Conservation (phyloP, 306 rosid species). For the Morella rubra region DNA sequence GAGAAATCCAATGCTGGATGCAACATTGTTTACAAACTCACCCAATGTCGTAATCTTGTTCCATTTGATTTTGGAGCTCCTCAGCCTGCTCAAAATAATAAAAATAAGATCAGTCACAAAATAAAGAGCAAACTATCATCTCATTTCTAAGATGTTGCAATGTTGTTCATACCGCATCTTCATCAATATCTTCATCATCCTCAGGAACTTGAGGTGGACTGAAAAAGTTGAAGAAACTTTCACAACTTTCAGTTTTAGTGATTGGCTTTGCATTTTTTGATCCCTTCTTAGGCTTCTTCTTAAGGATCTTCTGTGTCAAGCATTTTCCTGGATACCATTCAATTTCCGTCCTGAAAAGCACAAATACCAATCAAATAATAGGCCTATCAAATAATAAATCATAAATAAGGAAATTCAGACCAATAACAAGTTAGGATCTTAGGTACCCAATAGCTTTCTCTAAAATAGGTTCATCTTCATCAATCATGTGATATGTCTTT, state of each 20-base stretch:
- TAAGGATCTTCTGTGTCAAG: slow-evolving; percentile 89
- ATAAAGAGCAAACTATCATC: background rate
- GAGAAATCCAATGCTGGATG: background rate
- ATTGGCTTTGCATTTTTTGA: slow-evolving; percentile 88
- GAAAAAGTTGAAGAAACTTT: slow-evolving; percentile 93
- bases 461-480: slow-evolving; percentile 85
- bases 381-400: background rate
- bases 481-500: slow-evolving; percentile 87
- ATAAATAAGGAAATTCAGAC: background rate
- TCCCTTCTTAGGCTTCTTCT: slow-evolving; percentile 98
- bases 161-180: slow-evolving; percentile 57
- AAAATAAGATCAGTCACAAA: background rate
- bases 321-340: slow-evolving; percentile 86
- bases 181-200: slow-evolving; percentile 88
- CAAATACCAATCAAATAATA: slow-evolving; percentile 4
- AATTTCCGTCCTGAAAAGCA: slow-evolving; percentile 68
- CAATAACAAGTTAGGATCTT: background rate
- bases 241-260: slow-evolving; percentile 88
- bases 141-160: background rate
- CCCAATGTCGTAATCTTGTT: slow-evolving; percentile 92
- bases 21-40: slow-evolving; percentile 28
- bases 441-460: slow-evolving; percentile 88
- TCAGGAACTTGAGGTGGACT: slow-evolving; percentile 91
- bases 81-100: slow-evolving; percentile 56
- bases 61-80: slow-evolving; percentile 86